Evolutionary conservation across 345 rosid genomes (phyloP), one percentile per base, ranked within the genome.

Genomic region (Sapria himalayana): DNA sequence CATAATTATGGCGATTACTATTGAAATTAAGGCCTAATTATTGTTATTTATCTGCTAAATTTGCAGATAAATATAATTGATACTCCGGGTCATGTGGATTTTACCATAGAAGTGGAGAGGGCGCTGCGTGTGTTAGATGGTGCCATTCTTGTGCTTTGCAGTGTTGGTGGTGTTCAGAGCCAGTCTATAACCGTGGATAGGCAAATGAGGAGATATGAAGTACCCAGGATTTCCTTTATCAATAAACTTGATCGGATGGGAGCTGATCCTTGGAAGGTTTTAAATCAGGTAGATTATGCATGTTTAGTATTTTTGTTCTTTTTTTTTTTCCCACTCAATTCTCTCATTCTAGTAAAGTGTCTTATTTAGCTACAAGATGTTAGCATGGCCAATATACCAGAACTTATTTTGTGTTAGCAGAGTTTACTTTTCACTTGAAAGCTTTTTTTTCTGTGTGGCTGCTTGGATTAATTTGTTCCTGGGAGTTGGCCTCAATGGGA

Each of bases 171-270:
- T 49, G 99, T 91, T 27, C 99, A 91, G 49, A 91, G 99, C 66
- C 99, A 84, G 61, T 91, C 99, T 11, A 91, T 91, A 41, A 91
- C 99, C 0, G 96, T 91, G 16, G 99, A 91, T 60, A 69, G 96
- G 48, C 99, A 84, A 64, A 91, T 91, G 99, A 91, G 85, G 62
- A 73, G 99, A 64, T 91, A 91, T 14, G 85, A 75, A 43, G 99
- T 91, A 22, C 96, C 99, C 0, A 64, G 99, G 49, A 55, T 91
- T 19, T 95, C 89, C 0, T 91, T 91, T 66, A 91, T 84, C 34
- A 91, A 91, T 51, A 91, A 91, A 62, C 99, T 91, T 45, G 99
- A 91, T 61, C 60, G 99, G 33, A 91, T 80, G 99, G 99, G 96
- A 57, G 99, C 99, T 12, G 99, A 91, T 62, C 99, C 96, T 0